phyloP scores from a whole-genome alignment of 1,139 yeast genomes.

The Kurtzmaniella quercitrusa region DNA sequence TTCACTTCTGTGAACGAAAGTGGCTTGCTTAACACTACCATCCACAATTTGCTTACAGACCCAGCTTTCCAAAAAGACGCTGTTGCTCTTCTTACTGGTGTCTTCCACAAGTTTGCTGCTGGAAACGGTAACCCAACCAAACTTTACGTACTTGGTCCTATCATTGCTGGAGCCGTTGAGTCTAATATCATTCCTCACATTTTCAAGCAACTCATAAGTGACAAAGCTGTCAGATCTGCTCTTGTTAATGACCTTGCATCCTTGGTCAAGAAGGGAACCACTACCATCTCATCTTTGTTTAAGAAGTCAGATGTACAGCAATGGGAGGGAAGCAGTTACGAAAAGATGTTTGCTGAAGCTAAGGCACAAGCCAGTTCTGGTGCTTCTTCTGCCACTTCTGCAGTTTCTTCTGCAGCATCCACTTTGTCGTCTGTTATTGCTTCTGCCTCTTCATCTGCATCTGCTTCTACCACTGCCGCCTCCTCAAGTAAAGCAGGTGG shows the following conservation, averaged over 20 bases:
- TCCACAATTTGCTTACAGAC: conserved; percentile 23
- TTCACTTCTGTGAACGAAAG: conserved; percentile 26
- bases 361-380: conserved; percentile 1
- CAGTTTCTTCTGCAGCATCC: conserved; percentile 3
- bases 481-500: conserved; percentile 8
- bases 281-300: conserved; percentile 15
- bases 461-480: conserved; percentile 5
- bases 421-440: conserved; percentile 4
- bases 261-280: conserved; percentile 14
- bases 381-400: conserved; percentile 2
- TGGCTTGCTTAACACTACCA: conserved; percentile 24
- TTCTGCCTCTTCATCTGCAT: conserved; percentile 4
- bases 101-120: conserved; percentile 21
- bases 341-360: conserved; percentile 7
- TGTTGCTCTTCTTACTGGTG: conserved; percentile 22
- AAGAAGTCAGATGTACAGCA: conserved; percentile 9
- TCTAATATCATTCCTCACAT: conserved; percentile 26
- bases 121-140: conserved; percentile 11
- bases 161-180: conserved; percentile 17
- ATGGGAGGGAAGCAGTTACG: conserved; percentile 4
- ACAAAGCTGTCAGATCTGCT: conserved; percentile 22
- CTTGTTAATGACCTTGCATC: conserved; percentile 18
- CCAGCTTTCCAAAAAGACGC: conserved; percentile 25
- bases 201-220: conserved; percentile 22
- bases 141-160: conserved; percentile 20